Evolutionary conservation across 371 early-diverging fungal species (phyloP).

Genomic region (Thermomucor indicae-seudaticae): DNA sequence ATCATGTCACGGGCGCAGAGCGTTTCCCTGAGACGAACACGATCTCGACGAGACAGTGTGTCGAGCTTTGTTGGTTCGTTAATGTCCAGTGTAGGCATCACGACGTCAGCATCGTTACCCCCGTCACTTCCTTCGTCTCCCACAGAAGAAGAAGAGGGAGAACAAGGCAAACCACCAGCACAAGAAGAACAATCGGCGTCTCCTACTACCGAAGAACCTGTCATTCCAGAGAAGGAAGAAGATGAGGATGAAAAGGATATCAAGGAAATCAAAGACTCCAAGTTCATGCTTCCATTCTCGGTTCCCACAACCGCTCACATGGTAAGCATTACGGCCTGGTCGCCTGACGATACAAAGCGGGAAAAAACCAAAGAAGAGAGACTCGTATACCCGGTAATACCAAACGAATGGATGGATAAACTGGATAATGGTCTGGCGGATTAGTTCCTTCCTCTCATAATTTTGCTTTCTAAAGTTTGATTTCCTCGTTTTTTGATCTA

Average conservation of each 20-base stretch:
- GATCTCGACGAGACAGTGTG: slow-evolving; percentile 27
- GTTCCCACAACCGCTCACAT: slow-evolving; percentile 44
- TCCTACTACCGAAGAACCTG: background rate
- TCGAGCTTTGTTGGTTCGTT: slow-evolving; percentile 22
- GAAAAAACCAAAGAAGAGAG: slow-evolving; percentile 9
- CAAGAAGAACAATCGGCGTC: background rate
- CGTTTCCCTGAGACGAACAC: slow-evolving; percentile 13
- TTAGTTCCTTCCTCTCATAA: too few species aligned
- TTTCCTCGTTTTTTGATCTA: too few species aligned
- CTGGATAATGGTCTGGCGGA: slow-evolving; percentile 13
- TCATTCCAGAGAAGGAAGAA: slow-evolving; percentile 7
- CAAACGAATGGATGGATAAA: slow-evolving; percentile 13
- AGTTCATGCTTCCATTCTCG: slow-evolving; percentile 51
- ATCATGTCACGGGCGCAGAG: slow-evolving; percentile 13
- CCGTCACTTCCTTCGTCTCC: slow-evolving; percentile 9
- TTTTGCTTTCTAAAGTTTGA: too few species aligned
- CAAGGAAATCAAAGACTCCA: slow-evolving; percentile 46
- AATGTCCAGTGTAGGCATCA: slow-evolving; percentile 19
- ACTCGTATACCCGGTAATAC: slow-evolving; percentile 10
- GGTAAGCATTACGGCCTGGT: slow-evolving; percentile 15
- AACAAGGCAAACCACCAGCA: background rate
- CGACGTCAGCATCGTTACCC: slow-evolving; percentile 14
- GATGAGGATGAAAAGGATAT: slow-evolving; percentile 38
- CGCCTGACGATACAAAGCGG: slow-evolving; percentile 4
- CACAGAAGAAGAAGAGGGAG: background rate